These are phyloP conservation scores for Alternaria angustiovoidea DNA, from an alignment of 2,329 filamentous ascomycete species.

Conservation along the genomic window DNA sequence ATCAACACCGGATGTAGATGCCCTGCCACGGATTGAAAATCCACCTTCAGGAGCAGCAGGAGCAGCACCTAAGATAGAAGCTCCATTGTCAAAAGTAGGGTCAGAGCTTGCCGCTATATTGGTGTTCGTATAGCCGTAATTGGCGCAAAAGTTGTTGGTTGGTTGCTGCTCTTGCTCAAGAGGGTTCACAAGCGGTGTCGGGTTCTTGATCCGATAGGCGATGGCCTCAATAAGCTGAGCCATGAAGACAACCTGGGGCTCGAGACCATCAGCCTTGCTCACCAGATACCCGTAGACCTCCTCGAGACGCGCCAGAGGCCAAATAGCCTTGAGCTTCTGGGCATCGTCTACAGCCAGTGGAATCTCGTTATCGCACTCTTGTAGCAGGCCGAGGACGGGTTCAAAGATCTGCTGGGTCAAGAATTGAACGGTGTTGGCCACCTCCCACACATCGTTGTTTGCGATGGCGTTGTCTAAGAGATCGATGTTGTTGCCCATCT, in stretches of 20 bases:
- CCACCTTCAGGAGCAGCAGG: neutral
- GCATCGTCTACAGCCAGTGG: constrained; percentile 13
- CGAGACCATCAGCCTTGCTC: neutral
- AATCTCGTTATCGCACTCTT: constrained; percentile 7
- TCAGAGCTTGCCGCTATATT: neutral
- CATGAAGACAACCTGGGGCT: neutral
- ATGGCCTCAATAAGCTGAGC: constrained; percentile 5
- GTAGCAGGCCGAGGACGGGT: constrained; percentile 6
- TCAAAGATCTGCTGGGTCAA: constrained; percentile 3
- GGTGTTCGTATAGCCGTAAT: neutral
- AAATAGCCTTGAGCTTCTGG: constrained; percentile 1
- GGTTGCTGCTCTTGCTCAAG: neutral
- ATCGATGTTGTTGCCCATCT: constrained; percentile 1
- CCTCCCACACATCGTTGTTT: neutral
- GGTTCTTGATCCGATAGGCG: neutral
- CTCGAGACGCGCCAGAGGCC: constrained; percentile 8
- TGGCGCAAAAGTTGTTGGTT: neutral
- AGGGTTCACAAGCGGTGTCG: constrained; percentile 11
- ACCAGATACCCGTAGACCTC: neutral
- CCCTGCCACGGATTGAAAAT: neutral
- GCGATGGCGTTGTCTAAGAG: neutral
- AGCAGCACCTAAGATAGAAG: neutral
- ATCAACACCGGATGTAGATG: neutral
- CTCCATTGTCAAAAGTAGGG: neutral
- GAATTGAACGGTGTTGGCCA: neutral